Percentiles rank a stretch among this genome's conserved stretches.
Conservation (phyloP, 1,139 yeast species). For the Zhuliangozyma parablackwelliae region DNA sequence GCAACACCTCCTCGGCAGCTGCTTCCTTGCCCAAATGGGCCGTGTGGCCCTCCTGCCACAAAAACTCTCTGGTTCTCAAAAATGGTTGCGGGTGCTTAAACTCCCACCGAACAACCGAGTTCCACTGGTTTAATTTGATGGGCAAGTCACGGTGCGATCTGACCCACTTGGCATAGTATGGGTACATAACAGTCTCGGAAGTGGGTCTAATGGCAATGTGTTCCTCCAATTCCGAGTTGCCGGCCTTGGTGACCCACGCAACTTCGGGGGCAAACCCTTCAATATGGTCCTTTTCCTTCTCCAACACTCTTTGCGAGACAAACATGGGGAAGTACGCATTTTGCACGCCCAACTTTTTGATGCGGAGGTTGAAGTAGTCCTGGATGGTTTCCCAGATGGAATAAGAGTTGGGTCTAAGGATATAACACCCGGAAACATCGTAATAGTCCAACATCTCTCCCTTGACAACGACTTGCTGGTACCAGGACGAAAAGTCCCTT, state of each 20-base stretch:
- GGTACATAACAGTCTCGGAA: constrained; percentile 99
- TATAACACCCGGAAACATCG: constrained; percentile 98
- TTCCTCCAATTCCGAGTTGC: constrained; percentile 89
- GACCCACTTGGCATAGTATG: constrained; percentile 98
- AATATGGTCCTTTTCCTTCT: constrained; percentile 96
- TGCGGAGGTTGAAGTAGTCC: constrained; percentile 73
- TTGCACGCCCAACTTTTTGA: constrained; percentile 85
- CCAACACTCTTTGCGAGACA: constrained; percentile 86
- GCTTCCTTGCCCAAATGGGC: constrained; percentile 82
- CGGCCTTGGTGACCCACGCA: constrained; percentile 99
- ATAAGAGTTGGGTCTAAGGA: constrained; percentile 94
- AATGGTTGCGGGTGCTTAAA: constrained; percentile 99
- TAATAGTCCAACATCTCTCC: constrained; percentile 98
- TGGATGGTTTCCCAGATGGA: constrained; percentile 94
- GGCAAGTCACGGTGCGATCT: constrained; percentile 98
- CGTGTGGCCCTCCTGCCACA: constrained; percentile 99
- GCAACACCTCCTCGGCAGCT: constrained; percentile 79
- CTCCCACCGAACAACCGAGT: constrained; percentile 99
- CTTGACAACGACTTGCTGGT: constrained; percentile 89
- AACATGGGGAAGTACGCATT: constrained; percentile 99
- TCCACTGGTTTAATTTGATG: constrained; percentile 95
- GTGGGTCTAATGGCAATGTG: constrained; percentile 99
- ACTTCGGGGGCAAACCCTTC: constrained; percentile 99
- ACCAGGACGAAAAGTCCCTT: constrained; percentile 94
- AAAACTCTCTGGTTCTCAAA: constrained; percentile 95